These are phyloP conservation scores for Penicillium sp. DNA, from an alignment of 2,329 filamentous ascomycete species.

Conservation along the genomic window DNA sequence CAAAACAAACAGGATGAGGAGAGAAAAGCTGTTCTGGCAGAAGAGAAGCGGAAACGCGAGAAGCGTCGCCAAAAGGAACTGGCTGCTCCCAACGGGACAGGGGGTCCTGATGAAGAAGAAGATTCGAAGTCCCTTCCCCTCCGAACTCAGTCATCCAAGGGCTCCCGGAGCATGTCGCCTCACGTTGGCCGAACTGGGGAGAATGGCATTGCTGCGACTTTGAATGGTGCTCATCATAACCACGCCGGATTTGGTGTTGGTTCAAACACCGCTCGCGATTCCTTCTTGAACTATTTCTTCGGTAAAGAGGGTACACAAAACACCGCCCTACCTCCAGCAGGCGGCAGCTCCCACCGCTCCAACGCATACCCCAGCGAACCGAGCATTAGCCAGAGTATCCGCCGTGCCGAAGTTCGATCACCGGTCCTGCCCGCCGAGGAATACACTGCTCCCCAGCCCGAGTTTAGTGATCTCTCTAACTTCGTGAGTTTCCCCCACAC, in stretches of 20 bases:
- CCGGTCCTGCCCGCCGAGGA: slow-evolving; percentile 49
- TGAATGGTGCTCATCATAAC: slow-evolving; percentile 65
- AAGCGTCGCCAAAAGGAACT: slow-evolving; percentile 80
- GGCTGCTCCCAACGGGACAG: slow-evolving; percentile 67
- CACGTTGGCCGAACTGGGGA: slow-evolving; percentile 63
- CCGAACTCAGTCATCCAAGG: slow-evolving; percentile 63
- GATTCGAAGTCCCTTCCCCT: slow-evolving; percentile 58
- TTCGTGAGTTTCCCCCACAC: slow-evolving; percentile 46
- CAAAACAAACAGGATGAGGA: slow-evolving; percentile 93
- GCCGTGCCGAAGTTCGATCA: slow-evolving; percentile 58
- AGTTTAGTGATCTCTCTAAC: slow-evolving; percentile 47
- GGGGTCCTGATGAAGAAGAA: slow-evolving; percentile 66
- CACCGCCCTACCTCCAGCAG: slow-evolving; percentile 45
- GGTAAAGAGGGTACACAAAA: slow-evolving; percentile 74
- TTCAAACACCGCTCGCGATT: slow-evolving; percentile 71
- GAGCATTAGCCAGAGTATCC: slow-evolving; percentile 79
- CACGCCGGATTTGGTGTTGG: slow-evolving; percentile 65
- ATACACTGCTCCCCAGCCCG: slow-evolving; percentile 32
- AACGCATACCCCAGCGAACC: slow-evolving; percentile 78
- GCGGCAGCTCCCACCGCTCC: slow-evolving; percentile 58
- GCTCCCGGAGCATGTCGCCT: slow-evolving; percentile 78
- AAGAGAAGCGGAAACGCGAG: slow-evolving; percentile 85
- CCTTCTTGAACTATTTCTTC: slow-evolving; percentile 98
- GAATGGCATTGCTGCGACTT: slow-evolving; percentile 66
- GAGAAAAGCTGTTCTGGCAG: slow-evolving; percentile 73